These are phyloP conservation scores for Lactarius psammicola DNA, from an alignment of 768 basidiomycete species.

Conservation along the genomic window DNA sequence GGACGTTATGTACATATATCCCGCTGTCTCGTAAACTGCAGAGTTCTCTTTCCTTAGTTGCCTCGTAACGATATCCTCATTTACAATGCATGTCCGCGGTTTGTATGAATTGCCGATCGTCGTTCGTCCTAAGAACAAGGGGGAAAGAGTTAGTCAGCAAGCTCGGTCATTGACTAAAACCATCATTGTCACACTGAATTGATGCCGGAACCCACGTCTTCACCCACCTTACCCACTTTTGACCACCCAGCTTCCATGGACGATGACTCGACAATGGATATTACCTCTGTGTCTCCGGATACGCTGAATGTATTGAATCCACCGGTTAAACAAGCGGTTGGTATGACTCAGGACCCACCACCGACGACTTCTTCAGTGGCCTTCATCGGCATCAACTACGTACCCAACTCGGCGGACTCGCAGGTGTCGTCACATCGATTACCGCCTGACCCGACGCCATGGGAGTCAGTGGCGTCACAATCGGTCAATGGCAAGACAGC, in stretches of 20 bases:
- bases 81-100: background rate
- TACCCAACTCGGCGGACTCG: slow-evolving; percentile 33
- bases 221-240: background rate
- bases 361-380: slow-evolving; percentile 14
- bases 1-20: slow-evolving; percentile 26
- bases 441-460: slow-evolving; percentile 59
- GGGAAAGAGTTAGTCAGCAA: slow-evolving; percentile 9
- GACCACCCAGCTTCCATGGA: slow-evolving; percentile 1
- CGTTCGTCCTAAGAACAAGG: too few species aligned
- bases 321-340: slow-evolving; percentile 4
- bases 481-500: slow-evolving; percentile 29
- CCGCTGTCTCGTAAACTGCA: slow-evolving; percentile 14
- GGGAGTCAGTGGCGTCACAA: slow-evolving; percentile 60
- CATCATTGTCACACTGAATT: background rate
- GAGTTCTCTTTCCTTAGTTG: slow-evolving; percentile 14
- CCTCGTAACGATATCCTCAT: slow-evolving; percentile 13
- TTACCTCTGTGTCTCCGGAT: slow-evolving; percentile 4
- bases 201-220: slow-evolving; percentile 1
- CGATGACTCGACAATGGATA: slow-evolving; percentile 13
- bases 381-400: slow-evolving; percentile 28
- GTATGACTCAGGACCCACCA: background rate
- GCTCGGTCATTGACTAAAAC: background rate
- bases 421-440: slow-evolving; percentile 48
- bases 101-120: background rate
- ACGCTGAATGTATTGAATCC: slow-evolving; percentile 2